Base-by-base conservation (phyloP, 257 asterid genomes). In the Knoxia roxburghii region DNA sequence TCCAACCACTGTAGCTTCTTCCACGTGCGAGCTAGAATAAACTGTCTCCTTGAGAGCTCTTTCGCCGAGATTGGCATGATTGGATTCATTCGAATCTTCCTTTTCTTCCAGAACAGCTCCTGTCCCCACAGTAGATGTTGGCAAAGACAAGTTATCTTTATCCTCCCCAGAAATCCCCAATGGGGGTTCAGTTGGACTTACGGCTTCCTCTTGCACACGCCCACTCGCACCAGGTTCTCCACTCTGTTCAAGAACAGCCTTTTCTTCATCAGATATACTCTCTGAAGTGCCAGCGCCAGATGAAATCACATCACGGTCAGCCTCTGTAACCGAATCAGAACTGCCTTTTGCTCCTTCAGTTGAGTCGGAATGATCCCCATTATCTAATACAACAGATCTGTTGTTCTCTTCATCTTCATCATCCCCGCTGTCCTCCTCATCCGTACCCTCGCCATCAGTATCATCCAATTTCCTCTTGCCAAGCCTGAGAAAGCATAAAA, bases 401-500 rank as follows among this genome's bases (percentile, higher is more conserved):
- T 81, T 83, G 68, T 84, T 77, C 69, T 81, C 91, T 74, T 70
- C 85, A 32, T 78, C 82, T 17, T 77, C 50, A 32, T 74, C 85
- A 27, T 64, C 73, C 24, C 77, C 85, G 9, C 76, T 76, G 48
- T 75, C 81, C 24, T 83, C 91, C 26, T 74, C 80, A 50, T 81
- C 84, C 61, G 65, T 60, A 40, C 78, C 81, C 59, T 90, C 97
- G 56, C 91, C 82, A 76, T 91, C 98, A 67, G 90, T 86, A 21
- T 81, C 90, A 20, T 67, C 89, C 63, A 87, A 10, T 75, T 70
- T 82, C 75, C 85, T 82, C 89, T 89, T 91, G 64, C 98, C 96
- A 79, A 73, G 26, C 98, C 98, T 91, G 72, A 57, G 48, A 72
- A 69, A 75, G 53, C 33, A 57, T 27, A 37, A 33, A 20, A 26